Conservation (phyloP, 2,329 filamentous ascomycete species). For the Fusarium caatingaense region DNA sequence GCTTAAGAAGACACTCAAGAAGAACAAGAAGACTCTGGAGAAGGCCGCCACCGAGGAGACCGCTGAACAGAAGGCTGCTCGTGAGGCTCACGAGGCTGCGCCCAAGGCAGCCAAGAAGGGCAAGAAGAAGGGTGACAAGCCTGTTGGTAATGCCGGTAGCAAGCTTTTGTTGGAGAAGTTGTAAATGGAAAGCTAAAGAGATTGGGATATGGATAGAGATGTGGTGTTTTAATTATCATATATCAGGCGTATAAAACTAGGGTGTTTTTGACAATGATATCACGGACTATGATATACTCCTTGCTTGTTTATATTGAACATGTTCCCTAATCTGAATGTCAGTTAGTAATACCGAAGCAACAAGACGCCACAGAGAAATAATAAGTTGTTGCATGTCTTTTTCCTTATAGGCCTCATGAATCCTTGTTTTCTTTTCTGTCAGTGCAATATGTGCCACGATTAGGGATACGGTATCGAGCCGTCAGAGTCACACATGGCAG, state of each 20-base stretch:
- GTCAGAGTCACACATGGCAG: conserved; percentile 20
- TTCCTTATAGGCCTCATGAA: not conserved
- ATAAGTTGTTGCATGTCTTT: not conserved
- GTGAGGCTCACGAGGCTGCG: conserved; percentile 60
- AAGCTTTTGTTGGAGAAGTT: conserved; percentile 71
- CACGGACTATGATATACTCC: conserved; percentile 34
- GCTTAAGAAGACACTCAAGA: conserved; percentile 76
- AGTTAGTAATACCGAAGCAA: not conserved
- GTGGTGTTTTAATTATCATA: conserved; percentile 30
- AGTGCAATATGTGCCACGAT: conserved; percentile 7
- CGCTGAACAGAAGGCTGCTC: conserved; percentile 63
- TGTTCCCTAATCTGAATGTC: not conserved
- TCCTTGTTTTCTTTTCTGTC: not conserved
- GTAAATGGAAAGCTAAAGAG: conserved; percentile 34
- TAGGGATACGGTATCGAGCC: conserved; percentile 9
- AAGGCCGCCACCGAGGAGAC: conserved; percentile 72
- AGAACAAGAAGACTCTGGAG: conserved; percentile 77
- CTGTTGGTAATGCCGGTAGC: conserved; percentile 71
- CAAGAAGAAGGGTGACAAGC: conserved; percentile 58
- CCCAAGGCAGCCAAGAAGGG: conserved; percentile 57
- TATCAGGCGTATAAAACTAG: conserved; percentile 43
- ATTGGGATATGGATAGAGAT: conserved; percentile 13
- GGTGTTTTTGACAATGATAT: conserved; percentile 42
- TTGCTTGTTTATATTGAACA: conserved; percentile 2
- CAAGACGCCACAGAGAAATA: not conserved